Base-by-base conservation (phyloP, 1,284 basidiomycete genomes). In the Spongiforma sp. region DNA sequence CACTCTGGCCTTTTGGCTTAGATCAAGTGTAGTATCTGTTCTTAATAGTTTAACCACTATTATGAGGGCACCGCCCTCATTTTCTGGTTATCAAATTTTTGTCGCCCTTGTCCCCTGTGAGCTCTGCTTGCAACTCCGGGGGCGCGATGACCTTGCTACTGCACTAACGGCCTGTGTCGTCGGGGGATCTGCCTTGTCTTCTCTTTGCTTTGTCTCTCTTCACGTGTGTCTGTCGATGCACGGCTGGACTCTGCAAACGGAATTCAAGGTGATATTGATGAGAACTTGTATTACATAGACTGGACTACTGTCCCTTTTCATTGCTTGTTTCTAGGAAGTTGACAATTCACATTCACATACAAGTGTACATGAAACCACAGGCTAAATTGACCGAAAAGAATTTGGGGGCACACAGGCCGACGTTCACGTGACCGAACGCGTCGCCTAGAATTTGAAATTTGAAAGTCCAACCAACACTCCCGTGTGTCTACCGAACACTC, bases 1-100 rank as follows among this genome's bases (percentile, higher is more conserved):
- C 89, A 90, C 90, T 94, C 89, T 93, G 93, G 89, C 92, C 93
- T 90, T 91, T 93, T 92, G 92, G 92, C 90, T 93, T 94, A 92
- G 92, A 93, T 93, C 91, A 94, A 93, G 92, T 94, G 92, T 94
- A 93, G 93, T 93, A 93, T 75, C 72, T 73, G 74, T 76, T 73
- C 74, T 76, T 73, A 68, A 75, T 71, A 72, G 71, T 73, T 73
- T 73, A 74, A 77, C 67, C 75, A 75, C 75, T 74, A 77, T 77
- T 75, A 73, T 75, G 73, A 64, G 69, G 72, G 75, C 75, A 74
- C 69, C 63, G 73, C 73, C 65, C 67, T 70, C 68, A 75, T 77
- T 75, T 5, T 75, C 58, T 75, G 73, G 73, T 74, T 74, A 74
- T 74, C 63, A 65, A 76, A 75, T 74, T 74, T 74, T 74, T 76